Evolutionary conservation across 75 land plant species (phyloP).

Genomic region (Ceratopteris richardii): DNA sequence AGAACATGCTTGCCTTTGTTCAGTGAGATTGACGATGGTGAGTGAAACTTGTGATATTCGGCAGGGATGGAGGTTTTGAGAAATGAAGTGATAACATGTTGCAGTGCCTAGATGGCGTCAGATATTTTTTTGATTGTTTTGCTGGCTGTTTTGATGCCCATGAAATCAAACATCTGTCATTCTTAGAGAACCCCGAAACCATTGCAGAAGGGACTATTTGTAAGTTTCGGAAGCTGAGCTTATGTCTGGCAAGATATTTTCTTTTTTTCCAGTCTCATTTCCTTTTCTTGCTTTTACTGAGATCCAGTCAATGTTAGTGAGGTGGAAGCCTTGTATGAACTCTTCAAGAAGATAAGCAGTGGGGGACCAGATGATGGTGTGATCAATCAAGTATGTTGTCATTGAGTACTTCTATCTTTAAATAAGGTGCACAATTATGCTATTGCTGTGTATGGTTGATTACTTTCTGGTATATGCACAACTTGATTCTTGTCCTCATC

Average conservation of each 20-base stretch:
- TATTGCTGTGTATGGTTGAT: no score
- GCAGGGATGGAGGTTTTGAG: constrained; percentile 64
- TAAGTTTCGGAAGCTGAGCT: constrained; percentile 37
- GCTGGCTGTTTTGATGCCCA: constrained; percentile 58
- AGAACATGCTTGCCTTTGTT: no score
- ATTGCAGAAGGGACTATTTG: constrained; percentile 80
- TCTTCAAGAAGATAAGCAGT: constrained; percentile 92
- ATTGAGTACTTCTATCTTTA: not conserved
- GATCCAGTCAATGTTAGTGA: constrained; percentile 93
- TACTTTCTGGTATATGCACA: no score
- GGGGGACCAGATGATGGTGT: constrained; percentile 85
- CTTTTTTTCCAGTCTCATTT: no score
- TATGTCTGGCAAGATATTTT: no score
- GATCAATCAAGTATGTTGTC: constrained; percentile 63
- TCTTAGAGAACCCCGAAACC: constrained; percentile 64
- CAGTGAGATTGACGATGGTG: no score
- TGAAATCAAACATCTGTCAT: constrained; percentile 28
- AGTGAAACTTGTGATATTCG: no score
- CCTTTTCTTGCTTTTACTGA: constrained; percentile 1
- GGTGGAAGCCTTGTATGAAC: constrained; percentile 90
- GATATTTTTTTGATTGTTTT: constrained; percentile 46
- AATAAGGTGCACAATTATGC: no score
- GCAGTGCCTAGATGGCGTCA: constrained; percentile 74
- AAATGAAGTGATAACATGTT: constrained; percentile 54
- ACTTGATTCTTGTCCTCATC: no score